Base-by-base conservation (phyloP, 148 eudicot genomes). In the Chenopodium formosanum region DNA sequence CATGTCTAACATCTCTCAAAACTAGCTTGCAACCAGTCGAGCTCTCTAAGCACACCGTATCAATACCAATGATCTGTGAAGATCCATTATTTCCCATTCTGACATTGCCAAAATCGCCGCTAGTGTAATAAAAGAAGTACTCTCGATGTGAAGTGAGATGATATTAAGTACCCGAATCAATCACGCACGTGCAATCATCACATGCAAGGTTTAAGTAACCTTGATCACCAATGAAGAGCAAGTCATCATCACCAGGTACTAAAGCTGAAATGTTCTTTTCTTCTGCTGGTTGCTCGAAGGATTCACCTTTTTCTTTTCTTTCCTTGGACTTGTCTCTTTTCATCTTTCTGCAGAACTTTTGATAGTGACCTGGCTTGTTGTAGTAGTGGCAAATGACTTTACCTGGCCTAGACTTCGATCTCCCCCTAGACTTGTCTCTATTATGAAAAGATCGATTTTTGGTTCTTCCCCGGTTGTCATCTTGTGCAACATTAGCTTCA, bases 1-100 rank as follows among this genome's bases (percentile, higher is more conserved):
- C 81, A 37, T 73, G 76, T 56, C 34, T 23, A 9, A 69, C 76
- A 79, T 79, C 13, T 48, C 46, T 68, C 75, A 79, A 79, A 4
- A 50, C 2, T 11, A 79, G 17, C 48, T 56, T 22, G 34, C 76
- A 70, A 70, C 76, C 75, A 22, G 16, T 79, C 11, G 66, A 22
- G 12, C 75, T 50, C 65, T 32, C 62, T 16, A 79, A 46, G 66
- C 66, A 79, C 22, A 79, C 48, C 11, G 20, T 32, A 23, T 16
- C 48, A 53, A 34, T 77, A 34, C 79, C 79, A 9, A 77, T 34
- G 8, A 71, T 72, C 53, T 80, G 50, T 1, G 32, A 80, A 2
- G 70, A 80, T 19, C 31, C 82, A 70, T 80, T 77, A 79, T 79
- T 80, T 44, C 56, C 77, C 52, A 80, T 53, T 32, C n/a, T 78